phyloP scores from a whole-genome alignment of 2,329 filamentous ascomycete species.

The Aspergillus fischeri region DNA sequence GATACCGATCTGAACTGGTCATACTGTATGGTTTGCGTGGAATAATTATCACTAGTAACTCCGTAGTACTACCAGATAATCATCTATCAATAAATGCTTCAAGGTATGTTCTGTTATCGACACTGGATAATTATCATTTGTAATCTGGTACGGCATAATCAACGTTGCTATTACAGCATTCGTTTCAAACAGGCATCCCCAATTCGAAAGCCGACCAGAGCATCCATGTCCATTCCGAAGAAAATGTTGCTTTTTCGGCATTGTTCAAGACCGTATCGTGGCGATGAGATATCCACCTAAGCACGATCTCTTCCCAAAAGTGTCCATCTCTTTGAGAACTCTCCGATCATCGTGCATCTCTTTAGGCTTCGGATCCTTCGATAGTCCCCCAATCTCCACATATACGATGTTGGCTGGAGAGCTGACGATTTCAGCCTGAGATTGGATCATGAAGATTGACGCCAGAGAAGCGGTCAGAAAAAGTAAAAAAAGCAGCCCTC shows the following conservation, averaged over 20 bases:
- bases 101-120: not conserved
- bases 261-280: not conserved
- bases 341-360: not conserved
- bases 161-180: not conserved
- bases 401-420: not conserved
- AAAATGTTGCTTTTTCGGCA: not conserved
- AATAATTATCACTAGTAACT: not conserved
- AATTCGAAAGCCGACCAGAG: not conserved
- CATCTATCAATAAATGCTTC: not conserved
- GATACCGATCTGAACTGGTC: not conserved
- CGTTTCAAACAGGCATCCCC: not conserved
- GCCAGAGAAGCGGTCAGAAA: constrained; percentile 14
- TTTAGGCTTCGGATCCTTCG: not conserved
- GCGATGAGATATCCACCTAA: not conserved
- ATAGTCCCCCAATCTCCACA: not conserved
- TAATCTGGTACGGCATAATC: not conserved
- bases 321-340: not conserved
- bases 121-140: not conserved
- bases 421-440: not conserved
- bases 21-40: not conserved
- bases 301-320: not conserved
- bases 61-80: too few species aligned
- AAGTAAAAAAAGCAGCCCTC: not conserved
- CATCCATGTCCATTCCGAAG: not conserved
- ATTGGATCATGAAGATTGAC: not conserved